A percentile compares a stretch with the other conserved stretches of the same genome.
phyloP scores from a whole-genome alignment of 306 rosid genomes.

The Inga laurina region DNA sequence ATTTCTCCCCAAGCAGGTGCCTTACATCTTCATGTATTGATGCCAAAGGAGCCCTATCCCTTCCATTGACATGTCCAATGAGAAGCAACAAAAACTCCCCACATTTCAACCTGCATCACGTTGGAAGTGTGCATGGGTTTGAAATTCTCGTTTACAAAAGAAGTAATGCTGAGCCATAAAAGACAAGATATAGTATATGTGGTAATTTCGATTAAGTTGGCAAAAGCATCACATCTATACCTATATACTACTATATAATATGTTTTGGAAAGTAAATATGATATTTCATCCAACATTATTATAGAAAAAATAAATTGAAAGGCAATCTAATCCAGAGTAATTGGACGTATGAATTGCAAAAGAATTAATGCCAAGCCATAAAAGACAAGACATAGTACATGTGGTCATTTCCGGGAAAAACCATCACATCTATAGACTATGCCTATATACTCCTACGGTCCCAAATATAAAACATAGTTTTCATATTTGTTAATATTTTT shows the following conservation, averaged over 20 bases:
- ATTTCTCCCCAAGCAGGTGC: constrained; percentile 86
- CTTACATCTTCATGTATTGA: constrained; percentile 82
- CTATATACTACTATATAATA: neutral
- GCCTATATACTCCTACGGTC: too few species aligned
- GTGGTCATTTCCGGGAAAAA: too few species aligned
- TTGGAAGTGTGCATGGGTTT: neutral
- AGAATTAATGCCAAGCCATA: too few species aligned
- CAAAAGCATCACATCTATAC: neutral
- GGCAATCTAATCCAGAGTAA: constrained; percentile 3
- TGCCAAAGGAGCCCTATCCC: constrained; percentile 75
- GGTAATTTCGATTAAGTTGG: neutral
- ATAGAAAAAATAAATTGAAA: constrained; percentile 20
- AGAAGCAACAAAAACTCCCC: constrained; percentile 90
- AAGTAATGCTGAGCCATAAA: neutral
- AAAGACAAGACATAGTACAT: too few species aligned
- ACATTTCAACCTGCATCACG: constrained; percentile 70
- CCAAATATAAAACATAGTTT: too few species aligned
- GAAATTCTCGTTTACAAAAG: neutral
- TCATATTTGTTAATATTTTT: too few species aligned
- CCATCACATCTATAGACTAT: too few species aligned
- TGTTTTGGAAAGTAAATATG: neutral
- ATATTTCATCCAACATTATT: neutral
- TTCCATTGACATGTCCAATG: constrained; percentile 86
- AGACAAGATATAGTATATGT: neutral
- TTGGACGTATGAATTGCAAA: constrained; percentile 4